phyloP scores from a whole-genome alignment of 1,139 yeast species.

The Yamadazyma atmosphaerica region DNA sequence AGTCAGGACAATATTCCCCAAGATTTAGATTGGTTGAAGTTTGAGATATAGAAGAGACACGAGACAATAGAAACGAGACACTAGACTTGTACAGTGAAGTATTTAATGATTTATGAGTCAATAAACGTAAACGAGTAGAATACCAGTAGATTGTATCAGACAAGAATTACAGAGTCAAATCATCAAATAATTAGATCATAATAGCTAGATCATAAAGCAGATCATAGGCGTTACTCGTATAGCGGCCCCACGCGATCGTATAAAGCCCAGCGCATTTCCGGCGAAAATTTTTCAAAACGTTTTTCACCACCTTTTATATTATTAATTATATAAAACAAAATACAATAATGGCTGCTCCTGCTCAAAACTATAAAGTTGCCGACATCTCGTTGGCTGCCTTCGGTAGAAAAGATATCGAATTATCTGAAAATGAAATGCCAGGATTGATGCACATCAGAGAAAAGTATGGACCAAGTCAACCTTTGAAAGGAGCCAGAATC shows the following conservation, averaged over 20 bases:
- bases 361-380: slow-evolving; percentile 84
- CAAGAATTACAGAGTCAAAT: too few species aligned
- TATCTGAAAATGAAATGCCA: slow-evolving; percentile 99
- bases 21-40: slow-evolving; percentile 50
- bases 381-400: slow-evolving; percentile 99
- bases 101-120: not conserved
- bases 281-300: slow-evolving; percentile 1
- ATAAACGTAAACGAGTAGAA: too few species aligned
- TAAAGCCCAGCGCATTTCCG: too few species aligned
- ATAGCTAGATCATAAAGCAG: too few species aligned
- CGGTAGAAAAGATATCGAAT: slow-evolving; percentile 99
- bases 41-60: slow-evolving; percentile 44
- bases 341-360: slow-evolving; percentile 28
- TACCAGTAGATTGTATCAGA: too few species aligned
- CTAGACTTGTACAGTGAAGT: too few species aligned
- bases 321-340: too few species aligned
- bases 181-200: too few species aligned
- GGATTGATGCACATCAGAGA: slow-evolving; percentile 98
- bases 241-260: too few species aligned
- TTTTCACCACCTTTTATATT: not conserved
- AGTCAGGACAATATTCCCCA: slow-evolving; percentile 13
- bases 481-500: slow-evolving; percentile 97
- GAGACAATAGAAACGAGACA: too few species aligned
- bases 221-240: too few species aligned
- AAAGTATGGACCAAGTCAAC: slow-evolving; percentile 90